phyloP scores from a whole-genome alignment of 305 asterid genomes.

The Fraxinus nigra region DNA sequence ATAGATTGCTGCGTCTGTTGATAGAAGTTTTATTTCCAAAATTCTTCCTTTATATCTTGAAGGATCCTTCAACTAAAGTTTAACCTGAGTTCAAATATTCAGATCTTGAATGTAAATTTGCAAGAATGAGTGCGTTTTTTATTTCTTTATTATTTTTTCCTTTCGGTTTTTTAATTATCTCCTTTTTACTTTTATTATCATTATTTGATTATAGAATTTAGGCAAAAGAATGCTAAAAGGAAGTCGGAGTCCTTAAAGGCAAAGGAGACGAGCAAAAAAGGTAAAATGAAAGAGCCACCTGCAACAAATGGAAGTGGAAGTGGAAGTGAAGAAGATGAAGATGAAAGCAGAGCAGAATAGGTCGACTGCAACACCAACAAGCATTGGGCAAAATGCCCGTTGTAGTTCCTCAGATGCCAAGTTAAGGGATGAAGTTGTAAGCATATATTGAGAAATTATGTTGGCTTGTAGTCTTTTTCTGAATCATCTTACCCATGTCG shows the following conservation, averaged over 20 bases:
- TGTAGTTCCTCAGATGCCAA: not conserved
- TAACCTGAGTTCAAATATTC: not conserved
- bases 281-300: slow-evolving; percentile 56
- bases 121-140: not conserved
- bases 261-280: slow-evolving; percentile 47
- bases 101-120: not conserved
- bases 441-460: not conserved
- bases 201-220: slow-evolving; percentile 42
- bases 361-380: not conserved
- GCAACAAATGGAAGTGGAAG: slow-evolving; percentile 37
- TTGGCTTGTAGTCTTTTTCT: not conserved
- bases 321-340: slow-evolving; percentile 29
- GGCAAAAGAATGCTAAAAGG: slow-evolving; percentile 53
- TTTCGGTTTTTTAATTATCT: not conserved
- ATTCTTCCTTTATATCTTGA: not conserved
- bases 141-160: not conserved
- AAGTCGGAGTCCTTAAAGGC: slow-evolving; percentile 49
- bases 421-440: not conserved
- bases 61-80: not conserved
- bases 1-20: not conserved
- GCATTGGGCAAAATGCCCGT: not conserved
- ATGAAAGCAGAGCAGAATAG: slow-evolving; percentile 34
- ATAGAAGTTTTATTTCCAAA: not conserved
- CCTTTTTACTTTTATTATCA: not conserved
- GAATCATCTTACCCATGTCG: not conserved